phyloP scores from a whole-genome alignment of 2,329 filamentous ascomycete genomes.

The Fusarium hainanense region DNA sequence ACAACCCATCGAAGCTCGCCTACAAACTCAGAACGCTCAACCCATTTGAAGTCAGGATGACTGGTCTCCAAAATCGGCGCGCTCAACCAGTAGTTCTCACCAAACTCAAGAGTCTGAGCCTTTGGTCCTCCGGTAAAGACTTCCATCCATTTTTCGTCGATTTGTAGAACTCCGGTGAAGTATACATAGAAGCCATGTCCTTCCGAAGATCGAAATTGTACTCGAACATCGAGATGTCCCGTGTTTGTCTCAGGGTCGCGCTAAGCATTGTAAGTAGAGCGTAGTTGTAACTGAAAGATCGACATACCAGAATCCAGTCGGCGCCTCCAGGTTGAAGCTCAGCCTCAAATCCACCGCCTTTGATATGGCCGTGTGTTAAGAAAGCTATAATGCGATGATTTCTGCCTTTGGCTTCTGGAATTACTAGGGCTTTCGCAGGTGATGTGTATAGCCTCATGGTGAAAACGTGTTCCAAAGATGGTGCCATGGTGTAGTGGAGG shows the following conservation, averaged over 20 bases:
- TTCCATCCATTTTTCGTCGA: conserved; percentile 19
- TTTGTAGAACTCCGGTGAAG: not conserved
- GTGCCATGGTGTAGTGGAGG: not conserved
- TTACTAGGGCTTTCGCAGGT: not conserved
- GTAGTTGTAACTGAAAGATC: not conserved
- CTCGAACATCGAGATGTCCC: conserved; percentile 4
- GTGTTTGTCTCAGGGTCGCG: conserved; percentile 14
- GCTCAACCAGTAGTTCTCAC: conserved; percentile 12
- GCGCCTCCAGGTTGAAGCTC: conserved; percentile 5
- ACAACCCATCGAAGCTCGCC: conserved; percentile 12
- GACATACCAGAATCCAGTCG: conserved; percentile 9
- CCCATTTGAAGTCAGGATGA: conserved; percentile 8
- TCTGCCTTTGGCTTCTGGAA: conserved; percentile 2
- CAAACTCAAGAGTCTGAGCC: conserved; percentile 9
- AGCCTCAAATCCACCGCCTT: not conserved
- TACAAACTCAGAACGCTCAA: conserved; percentile 3
- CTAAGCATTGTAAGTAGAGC: not conserved
- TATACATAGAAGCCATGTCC: not conserved
- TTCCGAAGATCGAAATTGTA: not conserved
- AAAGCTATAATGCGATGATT: conserved; percentile 11
- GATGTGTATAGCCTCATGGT: conserved; percentile 8
- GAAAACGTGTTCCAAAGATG: not conserved
- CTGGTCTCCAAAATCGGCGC: not conserved
- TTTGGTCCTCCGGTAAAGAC: not conserved
- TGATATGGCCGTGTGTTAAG: not conserved